phyloP scores from a whole-genome alignment of 2,329 filamentous ascomycete species.

The Metarhizium guizhouense region DNA sequence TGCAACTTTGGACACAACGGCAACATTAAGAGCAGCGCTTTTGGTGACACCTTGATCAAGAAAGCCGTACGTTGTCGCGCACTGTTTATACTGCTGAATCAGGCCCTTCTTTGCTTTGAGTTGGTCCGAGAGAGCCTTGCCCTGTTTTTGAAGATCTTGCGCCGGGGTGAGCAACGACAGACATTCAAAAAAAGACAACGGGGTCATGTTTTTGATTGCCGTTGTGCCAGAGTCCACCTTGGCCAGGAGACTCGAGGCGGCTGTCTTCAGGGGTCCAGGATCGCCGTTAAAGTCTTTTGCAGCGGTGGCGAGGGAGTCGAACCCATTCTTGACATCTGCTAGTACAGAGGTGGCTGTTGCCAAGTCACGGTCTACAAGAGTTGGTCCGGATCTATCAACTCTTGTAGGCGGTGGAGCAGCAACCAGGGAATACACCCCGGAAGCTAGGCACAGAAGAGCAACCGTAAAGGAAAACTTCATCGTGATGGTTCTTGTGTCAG shows the following conservation, averaged over 20 bases:
- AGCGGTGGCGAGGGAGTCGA: conserved; percentile 3
- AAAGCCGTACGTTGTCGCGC: conserved; percentile 2
- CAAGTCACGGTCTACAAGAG: conserved; percentile 5
- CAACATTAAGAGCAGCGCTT: neutral
- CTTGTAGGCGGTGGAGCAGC: neutral
- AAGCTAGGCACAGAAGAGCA: neutral
- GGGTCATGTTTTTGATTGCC: conserved; percentile 5
- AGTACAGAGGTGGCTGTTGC: conserved; percentile 8
- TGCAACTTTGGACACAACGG: neutral
- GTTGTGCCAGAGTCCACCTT: conserved; percentile 7
- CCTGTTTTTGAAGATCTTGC: conserved; percentile 6
- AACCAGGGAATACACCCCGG: neutral
- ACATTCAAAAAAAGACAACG: conserved; percentile 6
- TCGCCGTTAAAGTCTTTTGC: conserved; percentile 7
- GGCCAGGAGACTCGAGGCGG: conserved; percentile 4
- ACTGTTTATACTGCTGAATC: conserved; percentile 6
- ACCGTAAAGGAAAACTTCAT: neutral
- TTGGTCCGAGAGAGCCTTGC: conserved; percentile 2
- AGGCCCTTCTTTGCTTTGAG: conserved; percentile 2
- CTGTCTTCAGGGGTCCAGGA: neutral
- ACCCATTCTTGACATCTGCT: conserved; percentile 6
- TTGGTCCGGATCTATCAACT: neutral
- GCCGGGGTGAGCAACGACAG: conserved; percentile 6
- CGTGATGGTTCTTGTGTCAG: neutral
- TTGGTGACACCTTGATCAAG: neutral